A percentile compares a stretch with the other conserved stretches of the same genome.
These are phyloP conservation scores for Backusella tuberculispora DNA, from an alignment of 192 early-diverging fungal genomes.

Conservation along the genomic window DNA sequence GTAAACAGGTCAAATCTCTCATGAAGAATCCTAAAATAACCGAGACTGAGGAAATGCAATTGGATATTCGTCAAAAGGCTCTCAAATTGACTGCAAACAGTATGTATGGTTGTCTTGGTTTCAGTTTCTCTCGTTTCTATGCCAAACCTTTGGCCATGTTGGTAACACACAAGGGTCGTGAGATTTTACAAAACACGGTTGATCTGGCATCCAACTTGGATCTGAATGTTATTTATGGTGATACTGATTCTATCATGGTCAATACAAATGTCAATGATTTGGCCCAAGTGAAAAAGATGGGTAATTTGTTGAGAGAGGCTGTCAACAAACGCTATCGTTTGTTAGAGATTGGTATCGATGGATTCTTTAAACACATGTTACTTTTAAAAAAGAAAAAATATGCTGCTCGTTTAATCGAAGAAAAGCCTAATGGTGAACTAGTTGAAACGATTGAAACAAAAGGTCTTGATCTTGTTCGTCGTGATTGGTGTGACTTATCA, in stretches of 20 bases:
- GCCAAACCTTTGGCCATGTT: slow-evolving; percentile 98
- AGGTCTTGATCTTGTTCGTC: slow-evolving; percentile 93
- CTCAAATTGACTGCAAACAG: slow-evolving; percentile 98
- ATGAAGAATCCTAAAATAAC: slow-evolving; percentile 77
- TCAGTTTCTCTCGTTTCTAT: slow-evolving; percentile 89
- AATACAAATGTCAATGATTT: slow-evolving; percentile 80
- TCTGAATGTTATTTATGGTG: slow-evolving; percentile 97
- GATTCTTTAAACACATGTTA: slow-evolving; percentile 86
- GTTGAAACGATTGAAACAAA: slow-evolving; percentile 78
- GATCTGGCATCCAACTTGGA: slow-evolving; percentile 77
- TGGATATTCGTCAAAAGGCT: slow-evolving; percentile 91
- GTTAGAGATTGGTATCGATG: slow-evolving; percentile 97
- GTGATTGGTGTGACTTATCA: slow-evolving; percentile 97
- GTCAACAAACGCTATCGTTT: slow-evolving; percentile 94
- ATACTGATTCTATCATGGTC: slow-evolving; percentile 99
- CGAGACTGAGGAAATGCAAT: slow-evolving; percentile 58
- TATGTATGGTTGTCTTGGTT: slow-evolving; percentile 99
- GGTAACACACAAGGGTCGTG: slow-evolving; percentile 92
- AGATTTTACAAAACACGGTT: slow-evolving; percentile 94
- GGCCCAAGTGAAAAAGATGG: slow-evolving; percentile 76
- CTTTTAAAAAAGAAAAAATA: slow-evolving; percentile 99
- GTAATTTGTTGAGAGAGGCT: slow-evolving; percentile 76
- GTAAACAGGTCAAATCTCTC: slow-evolving; percentile 85
- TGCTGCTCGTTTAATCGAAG: slow-evolving; percentile 77
- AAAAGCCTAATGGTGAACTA: slow-evolving; percentile 59